Evolutionary conservation across 768 basidiomycete species (phyloP), one percentile per base, ranked within the genome.

Genomic region (Leccinum obscurum): DNA sequence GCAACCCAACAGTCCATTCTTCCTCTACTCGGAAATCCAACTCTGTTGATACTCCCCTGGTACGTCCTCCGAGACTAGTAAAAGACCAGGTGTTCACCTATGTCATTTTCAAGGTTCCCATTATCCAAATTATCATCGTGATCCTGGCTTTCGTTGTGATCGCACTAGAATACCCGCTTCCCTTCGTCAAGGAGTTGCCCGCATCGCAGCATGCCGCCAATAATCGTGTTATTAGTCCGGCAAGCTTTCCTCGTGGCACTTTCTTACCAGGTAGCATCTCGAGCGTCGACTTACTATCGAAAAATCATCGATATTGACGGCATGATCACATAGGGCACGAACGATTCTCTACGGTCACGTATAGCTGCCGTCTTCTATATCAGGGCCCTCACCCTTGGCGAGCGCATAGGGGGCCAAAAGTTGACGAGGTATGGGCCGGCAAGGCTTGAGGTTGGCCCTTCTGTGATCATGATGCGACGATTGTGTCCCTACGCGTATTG

Each of bases 51-150:
- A 30, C 20, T 2, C 41, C 37, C 52, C 52, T 63, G 91, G 89
- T 78, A 53, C 11, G 11, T 34, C 32, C 32, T 34, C 32, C 32
- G 32, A 34, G 11, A 9, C 32, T 11, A 34, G 32, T 32, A 4
- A 10, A 11, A 32, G 80, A 81, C 20, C 79, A 82, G 1, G 65
- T 90, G 56, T 92, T 96, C 75, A 78, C 90, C 57, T 76, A 77
- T 9, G 70, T 94, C 66, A 93, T 93, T 62, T 89, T 96, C 76
- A 88, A 87, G 64, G 68, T 77, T 6, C 95, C 94, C 6, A 62
- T 95, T 57, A 75, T 97, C 41, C 95, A 89, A 64, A 83, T 87
- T 35, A 24, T 89, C 30, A 77, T 84, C 46, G 84, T 95, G 70
- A 49, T 86, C 26, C 64, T 92, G 37, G 89, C 80, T 11, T 66